phyloP scores from a whole-genome alignment of 192 early-diverging fungal genomes.

The Umbelopsis isabellina region DNA sequence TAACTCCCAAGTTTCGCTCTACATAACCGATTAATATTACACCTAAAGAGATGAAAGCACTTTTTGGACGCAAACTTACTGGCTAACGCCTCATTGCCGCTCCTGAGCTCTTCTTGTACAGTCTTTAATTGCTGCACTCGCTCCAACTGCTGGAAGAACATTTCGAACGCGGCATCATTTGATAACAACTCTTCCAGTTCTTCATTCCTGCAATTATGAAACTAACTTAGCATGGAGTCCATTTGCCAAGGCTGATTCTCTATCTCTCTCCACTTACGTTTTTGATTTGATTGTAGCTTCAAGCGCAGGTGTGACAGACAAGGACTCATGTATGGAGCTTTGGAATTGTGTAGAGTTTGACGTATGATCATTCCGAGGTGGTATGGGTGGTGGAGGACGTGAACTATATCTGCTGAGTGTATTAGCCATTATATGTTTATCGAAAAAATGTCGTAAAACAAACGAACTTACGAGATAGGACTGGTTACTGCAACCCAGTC shows the following conservation, averaged over 20 bases:
- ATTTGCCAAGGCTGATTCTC: slow-evolving; percentile 2
- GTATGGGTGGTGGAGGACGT: slow-evolving; percentile 42
- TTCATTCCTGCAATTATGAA: slow-evolving; percentile 32
- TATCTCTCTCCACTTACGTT: background rate
- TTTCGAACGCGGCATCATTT: slow-evolving; percentile 44
- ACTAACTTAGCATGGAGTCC: background rate
- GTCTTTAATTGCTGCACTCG: slow-evolving; percentile 46
- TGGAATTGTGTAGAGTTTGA: slow-evolving; percentile 4
- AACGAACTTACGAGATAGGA: slow-evolving; percentile 15
- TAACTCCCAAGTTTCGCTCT: slow-evolving; percentile 47
- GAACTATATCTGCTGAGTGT: slow-evolving; percentile 28
- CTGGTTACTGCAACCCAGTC: slow-evolving; percentile 17
- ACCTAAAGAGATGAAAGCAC: too few species aligned
- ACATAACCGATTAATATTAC: background rate
- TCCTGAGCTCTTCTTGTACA: slow-evolving; percentile 48
- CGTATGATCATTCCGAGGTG: slow-evolving; percentile 14
- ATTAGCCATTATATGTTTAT: background rate
- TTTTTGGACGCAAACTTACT: slow-evolving; percentile 34
- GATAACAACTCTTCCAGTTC: slow-evolving; percentile 42
- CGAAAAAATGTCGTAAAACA: background rate
- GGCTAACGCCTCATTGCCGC: slow-evolving; percentile 54
- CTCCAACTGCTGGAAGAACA: slow-evolving; percentile 44
- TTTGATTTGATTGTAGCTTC: slow-evolving; percentile 14
- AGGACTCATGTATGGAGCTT: background rate
- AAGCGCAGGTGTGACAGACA: background rate